Evolutionary conservation across 805 yeast genomes (phyloP), one percentile per base, ranked within the genome.

Genomic region (Candida ulmi): DNA sequence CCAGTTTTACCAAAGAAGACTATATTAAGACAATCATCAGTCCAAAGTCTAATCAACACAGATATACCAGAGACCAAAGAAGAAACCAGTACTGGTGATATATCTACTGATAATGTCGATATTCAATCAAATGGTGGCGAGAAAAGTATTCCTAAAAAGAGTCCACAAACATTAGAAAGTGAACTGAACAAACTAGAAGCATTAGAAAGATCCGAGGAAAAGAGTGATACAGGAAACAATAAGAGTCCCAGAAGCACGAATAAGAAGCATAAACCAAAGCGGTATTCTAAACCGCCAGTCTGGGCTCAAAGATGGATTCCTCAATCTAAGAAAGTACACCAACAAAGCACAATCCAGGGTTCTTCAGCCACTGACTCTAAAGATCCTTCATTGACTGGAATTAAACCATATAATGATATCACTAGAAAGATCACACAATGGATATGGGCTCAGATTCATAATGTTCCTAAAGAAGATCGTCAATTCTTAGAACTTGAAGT

Each of bases 261-360:
- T n/a, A n/a, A n/a, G 31, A 24, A 51, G 8, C 41, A 48, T 3
- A 80, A 81, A 59, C 90, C 93, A 2, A 72, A 61, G 40, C 63
- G 84, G 48, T 83, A 83, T 58, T 60, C 61, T 12, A 67, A 63
- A 34, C 84, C 84, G 4, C 96, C 96, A 5, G 68, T 78, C 5
- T 88, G 95, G 95, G 95, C 96, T 0, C 81, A 72, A 46, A 82
- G 78, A 51, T 86, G 83, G 80, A 62, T 70, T 35, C 80, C 82
- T 1, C 55, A 62, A 5, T 52, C 57, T 11, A 60, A 57, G 35
- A 60, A 58, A n/a, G 38, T 54, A 31, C 60, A 58, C 5, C 28
- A 26, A 26, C 28, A 26, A 26, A 63, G 65, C 42, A 58, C 62
- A 46, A 47, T 52, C 16, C 50, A 58, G 11, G 42, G 58, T 35